Conservation (phyloP, 306 rosid genomes). For the Rosa lucieae region DNA sequence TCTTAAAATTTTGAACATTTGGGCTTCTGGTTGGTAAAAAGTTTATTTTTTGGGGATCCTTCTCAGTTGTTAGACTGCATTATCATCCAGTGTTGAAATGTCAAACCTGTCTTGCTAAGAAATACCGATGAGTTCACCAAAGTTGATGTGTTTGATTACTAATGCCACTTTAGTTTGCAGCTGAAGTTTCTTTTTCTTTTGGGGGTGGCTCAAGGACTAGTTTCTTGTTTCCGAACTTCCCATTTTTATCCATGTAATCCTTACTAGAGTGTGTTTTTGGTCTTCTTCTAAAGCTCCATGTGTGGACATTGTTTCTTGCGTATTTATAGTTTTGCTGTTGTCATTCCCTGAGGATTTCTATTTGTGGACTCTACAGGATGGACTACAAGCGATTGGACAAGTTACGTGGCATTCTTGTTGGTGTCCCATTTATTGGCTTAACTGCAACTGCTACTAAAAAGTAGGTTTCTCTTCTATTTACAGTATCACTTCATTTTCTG, state of each 20-base stretch:
- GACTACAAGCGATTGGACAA: conserved; percentile 78
- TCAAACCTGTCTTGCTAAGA: background rate
- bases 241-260: background rate
- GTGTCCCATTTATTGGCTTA: conserved; percentile 81
- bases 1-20: background rate
- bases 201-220: too few species aligned
- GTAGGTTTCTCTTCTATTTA: conserved; percentile 26
- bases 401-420: conserved; percentile 55
- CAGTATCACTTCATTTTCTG: background rate
- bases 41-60: background rate
- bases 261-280: background rate
- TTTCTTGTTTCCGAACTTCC: background rate
- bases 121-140: background rate
- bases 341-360: background rate
- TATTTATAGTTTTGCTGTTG: background rate
- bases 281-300: background rate
- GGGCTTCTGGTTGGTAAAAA: background rate
- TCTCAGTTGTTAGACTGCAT: too few species aligned
- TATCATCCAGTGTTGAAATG: background rate
- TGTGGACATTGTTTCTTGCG: background rate
- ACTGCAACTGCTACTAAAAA: conserved; percentile 91
- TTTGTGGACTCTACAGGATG: conserved; percentile 42
- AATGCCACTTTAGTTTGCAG: background rate
- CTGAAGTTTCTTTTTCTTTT: background rate
- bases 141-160: background rate